Evolutionary conservation across 495 filamentous ascomycete genomes (phyloP), one percentile per base, ranked within the genome.

Genomic region (Daldinia decipiens): DNA sequence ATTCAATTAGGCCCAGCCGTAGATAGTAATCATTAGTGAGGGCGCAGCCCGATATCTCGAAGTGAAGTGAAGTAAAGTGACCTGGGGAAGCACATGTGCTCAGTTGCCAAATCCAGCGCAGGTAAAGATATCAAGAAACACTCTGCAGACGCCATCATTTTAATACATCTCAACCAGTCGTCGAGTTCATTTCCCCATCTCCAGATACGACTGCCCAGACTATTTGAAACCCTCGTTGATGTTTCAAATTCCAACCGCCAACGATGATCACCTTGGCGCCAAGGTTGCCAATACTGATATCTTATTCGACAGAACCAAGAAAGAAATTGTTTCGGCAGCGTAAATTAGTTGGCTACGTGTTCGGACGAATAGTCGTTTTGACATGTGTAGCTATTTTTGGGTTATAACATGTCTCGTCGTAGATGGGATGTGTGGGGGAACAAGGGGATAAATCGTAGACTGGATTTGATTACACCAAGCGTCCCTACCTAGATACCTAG

Each of bases 251-350:
- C 58, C 59, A 57, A 57, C 60, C 19, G 13, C 56, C 19, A 29
- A 45, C 40, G 65, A 32, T 61, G 64, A 68, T 68, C 60, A 47
- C 24, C 70, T 72, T 72, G 70, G 70, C 70, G 70, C 70, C 70
- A 68, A 72, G 70, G 19, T 61, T 43, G 19, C 11, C 32, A 32
- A 54, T 31, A 12, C 31, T 19, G 39, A 51, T 27, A 27, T 52
- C 17, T 36, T 21, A 65, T 72, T 68, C 59, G 55, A 38, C 11
- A 12, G 29, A 61, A 65, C 26, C 53, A 63, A 52, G 27, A n/a
- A 57, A 29, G 54, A 64, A 29, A 4, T n/a, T 38, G 60, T 58
- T 68, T 72, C 50, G 62, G 1, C 24, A 56, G 13, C 50, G 50
- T 7, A 51, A 50, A 52, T 54, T 63, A 63, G 59, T 12, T 72